Percentiles rank a stretch among this genome's conserved stretches.
These are phyloP conservation scores for Phoma sp. DNA, from an alignment of 2,329 filamentous ascomycete genomes.

Conservation along the genomic window DNA sequence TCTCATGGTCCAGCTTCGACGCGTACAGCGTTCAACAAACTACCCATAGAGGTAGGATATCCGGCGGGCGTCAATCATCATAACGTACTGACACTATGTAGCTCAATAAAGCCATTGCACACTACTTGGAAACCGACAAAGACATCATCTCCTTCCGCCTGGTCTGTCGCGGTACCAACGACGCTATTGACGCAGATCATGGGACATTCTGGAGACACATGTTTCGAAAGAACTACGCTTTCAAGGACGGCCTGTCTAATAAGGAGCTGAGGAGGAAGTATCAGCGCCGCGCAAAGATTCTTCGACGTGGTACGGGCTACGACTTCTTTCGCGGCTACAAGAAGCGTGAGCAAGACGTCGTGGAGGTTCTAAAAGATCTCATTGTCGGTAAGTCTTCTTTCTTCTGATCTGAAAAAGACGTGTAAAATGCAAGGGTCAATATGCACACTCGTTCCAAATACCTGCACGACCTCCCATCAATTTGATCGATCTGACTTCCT, in stretches of 20 bases:
- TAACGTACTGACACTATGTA: slow-evolving; percentile 20
- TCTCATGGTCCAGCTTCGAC: slow-evolving; percentile 6
- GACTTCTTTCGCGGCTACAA: slow-evolving; percentile 29
- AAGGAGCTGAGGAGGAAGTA: slow-evolving; percentile 47
- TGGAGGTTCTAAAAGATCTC: slow-evolving; percentile 51
- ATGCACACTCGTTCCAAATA: not conserved
- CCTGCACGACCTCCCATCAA: no score
- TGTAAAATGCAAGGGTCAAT: not conserved
- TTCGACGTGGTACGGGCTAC: slow-evolving; percentile 25
- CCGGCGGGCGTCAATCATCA: not conserved
- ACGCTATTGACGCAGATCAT: slow-evolving; percentile 50
- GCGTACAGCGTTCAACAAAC: slow-evolving; percentile 36
- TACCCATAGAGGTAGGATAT: slow-evolving; percentile 41
- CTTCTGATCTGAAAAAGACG: not conserved
- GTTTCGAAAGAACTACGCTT: slow-evolving; percentile 54
- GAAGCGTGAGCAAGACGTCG: slow-evolving; percentile 39
- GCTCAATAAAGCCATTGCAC: slow-evolving; percentile 51
- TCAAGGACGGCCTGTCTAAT: slow-evolving; percentile 27
- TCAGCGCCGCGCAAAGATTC: slow-evolving; percentile 32
- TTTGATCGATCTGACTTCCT: not conserved
- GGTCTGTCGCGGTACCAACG: slow-evolving; percentile 48
- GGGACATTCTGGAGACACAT: slow-evolving; percentile 56
- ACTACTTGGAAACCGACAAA: slow-evolving; percentile 48
- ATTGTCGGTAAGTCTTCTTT: slow-evolving; percentile 50
- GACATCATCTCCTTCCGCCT: slow-evolving; percentile 53